These are phyloP conservation scores for Thermothelomyces thermophilus DNA, from an alignment of 2,329 filamentous ascomycete genomes.

Conservation along the genomic window DNA sequence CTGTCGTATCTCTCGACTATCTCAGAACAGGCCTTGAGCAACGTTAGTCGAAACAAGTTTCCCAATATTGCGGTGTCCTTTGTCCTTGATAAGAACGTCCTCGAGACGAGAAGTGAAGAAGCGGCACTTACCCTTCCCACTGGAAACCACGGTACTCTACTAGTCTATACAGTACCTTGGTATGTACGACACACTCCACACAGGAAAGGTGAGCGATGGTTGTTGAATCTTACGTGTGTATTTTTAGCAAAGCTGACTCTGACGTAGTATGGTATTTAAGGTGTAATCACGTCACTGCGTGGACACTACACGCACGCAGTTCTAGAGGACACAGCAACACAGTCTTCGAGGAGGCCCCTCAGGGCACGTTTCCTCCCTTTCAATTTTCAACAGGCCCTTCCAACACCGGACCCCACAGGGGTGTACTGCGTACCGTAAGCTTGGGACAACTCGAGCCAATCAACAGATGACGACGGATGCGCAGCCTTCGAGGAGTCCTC, in stretches of 20 bases:
- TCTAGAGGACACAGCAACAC: too few relatives aligned
- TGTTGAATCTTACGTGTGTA: not conserved
- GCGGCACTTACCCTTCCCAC: not conserved
- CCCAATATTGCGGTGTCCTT: too few relatives aligned
- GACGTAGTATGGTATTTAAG: too few relatives aligned
- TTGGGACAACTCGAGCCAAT: constrained; percentile 10
- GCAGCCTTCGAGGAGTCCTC: constrained; percentile 6
- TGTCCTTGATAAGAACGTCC: too few relatives aligned
- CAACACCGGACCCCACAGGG: constrained; percentile 9
- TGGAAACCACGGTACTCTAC: not conserved
- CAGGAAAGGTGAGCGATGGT: not conserved
- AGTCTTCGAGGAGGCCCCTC: too few relatives aligned
- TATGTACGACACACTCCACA: not conserved
- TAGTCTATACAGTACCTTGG: too few relatives aligned
- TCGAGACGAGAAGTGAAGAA: constrained; percentile 1
- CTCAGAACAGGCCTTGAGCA: too few relatives aligned
- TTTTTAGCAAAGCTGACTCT: not conserved
- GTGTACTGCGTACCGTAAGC: constrained; percentile 11
- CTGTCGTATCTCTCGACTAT: not conserved
- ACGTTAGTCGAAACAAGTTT: too few relatives aligned
- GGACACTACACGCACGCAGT: too few relatives aligned
- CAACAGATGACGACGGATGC: not conserved
- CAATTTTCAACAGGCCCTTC: not conserved
- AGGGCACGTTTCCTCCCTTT: too few relatives aligned
- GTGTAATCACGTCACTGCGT: too few relatives aligned